Conservation (phyloP, 1,139 yeast genomes). For the Pneumocystis oryctolagi region DNA sequence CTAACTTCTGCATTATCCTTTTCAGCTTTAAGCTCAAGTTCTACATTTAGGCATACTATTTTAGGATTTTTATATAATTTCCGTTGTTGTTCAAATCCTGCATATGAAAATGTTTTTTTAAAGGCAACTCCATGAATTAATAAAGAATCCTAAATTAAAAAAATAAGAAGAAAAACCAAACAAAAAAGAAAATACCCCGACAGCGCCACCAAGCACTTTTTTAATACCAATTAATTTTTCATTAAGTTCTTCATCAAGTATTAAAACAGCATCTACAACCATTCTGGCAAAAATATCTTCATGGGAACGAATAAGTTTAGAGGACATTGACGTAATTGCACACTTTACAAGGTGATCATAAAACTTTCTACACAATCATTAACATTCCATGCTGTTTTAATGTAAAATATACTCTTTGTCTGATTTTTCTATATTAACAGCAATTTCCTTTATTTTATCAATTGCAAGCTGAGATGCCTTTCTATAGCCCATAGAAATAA, state of each 20-base stretch:
- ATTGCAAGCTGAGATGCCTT: slow-evolving; percentile 70
- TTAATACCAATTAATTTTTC: slow-evolving; percentile 87
- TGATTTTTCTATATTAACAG: slow-evolving; percentile 47
- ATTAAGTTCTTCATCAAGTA: slow-evolving; percentile 72
- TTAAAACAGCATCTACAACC: slow-evolving; percentile 90
- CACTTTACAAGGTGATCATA: slow-evolving; percentile 75
- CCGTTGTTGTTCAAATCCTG: slow-evolving; percentile 98
- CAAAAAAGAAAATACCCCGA: slow-evolving; percentile 44
- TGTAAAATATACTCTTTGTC: slow-evolving; percentile 15
- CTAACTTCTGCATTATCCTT: slow-evolving; percentile 99
- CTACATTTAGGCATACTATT: slow-evolving; percentile 74
- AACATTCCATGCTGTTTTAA: background rate
- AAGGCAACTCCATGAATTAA: slow-evolving; percentile 92
- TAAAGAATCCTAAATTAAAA: slow-evolving; percentile 29
- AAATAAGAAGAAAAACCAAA: background rate
- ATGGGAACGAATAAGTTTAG: slow-evolving; percentile 77
- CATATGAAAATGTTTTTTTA: slow-evolving; percentile 90
- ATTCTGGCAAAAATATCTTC: slow-evolving; percentile 80
- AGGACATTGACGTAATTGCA: slow-evolving; percentile 95
- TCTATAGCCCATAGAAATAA: slow-evolving; percentile 76
- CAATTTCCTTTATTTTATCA: slow-evolving; percentile 53
- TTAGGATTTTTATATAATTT: slow-evolving; percentile 67
- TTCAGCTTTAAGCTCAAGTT: slow-evolving; percentile 91
- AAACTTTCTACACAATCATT: slow-evolving; percentile 28
- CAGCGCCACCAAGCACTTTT: slow-evolving; percentile 90